Percentiles rank a stretch among this genome's conserved stretches.
These are phyloP conservation scores for Puccinia novopanici DNA, from an alignment of 1,284 basidiomycete species.

Conservation along the genomic window DNA sequence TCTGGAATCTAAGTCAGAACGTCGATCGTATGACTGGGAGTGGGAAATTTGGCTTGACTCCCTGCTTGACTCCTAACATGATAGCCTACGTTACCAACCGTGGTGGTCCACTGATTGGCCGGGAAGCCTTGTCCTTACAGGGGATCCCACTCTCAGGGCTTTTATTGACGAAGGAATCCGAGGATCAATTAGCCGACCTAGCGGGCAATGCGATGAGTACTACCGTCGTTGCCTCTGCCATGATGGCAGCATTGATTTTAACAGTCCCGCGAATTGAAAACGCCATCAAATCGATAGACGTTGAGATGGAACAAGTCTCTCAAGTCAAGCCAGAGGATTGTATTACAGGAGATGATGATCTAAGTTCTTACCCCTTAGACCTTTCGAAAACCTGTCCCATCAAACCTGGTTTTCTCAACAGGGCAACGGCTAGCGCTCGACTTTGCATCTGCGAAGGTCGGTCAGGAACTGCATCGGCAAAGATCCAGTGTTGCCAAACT, in stretches of 20 bases:
- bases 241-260: constrained; percentile 76
- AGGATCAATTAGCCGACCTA: constrained; percentile 89
- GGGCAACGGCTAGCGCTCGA: constrained; percentile 72
- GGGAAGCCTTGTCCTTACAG: constrained; percentile 89
- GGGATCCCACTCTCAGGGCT: constrained; percentile 89
- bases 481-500: constrained; percentile 71
- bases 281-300: constrained; percentile 60
- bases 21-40: constrained; percentile 79
- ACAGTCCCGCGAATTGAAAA: constrained; percentile 68
- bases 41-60: constrained; percentile 77
- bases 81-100: constrained; percentile 94
- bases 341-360: constrained; percentile 71
- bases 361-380: constrained; percentile 69
- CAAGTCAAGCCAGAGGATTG: constrained; percentile 61
- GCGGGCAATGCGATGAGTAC: constrained; percentile 93
- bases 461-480: constrained; percentile 71
- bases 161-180: constrained; percentile 84
- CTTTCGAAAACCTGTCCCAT: constrained; percentile 66
- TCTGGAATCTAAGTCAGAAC: constrained; percentile 98
- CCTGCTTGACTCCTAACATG: constrained; percentile 91
- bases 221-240: constrained; percentile 88
- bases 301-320: constrained; percentile 63
- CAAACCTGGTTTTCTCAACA: constrained; percentile 67
- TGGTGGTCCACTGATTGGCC: constrained; percentile 90
- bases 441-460: constrained; percentile 88